Conservation (phyloP, 2,329 filamentous ascomycete genomes). For the Ampelomyces quisqualis region DNA sequence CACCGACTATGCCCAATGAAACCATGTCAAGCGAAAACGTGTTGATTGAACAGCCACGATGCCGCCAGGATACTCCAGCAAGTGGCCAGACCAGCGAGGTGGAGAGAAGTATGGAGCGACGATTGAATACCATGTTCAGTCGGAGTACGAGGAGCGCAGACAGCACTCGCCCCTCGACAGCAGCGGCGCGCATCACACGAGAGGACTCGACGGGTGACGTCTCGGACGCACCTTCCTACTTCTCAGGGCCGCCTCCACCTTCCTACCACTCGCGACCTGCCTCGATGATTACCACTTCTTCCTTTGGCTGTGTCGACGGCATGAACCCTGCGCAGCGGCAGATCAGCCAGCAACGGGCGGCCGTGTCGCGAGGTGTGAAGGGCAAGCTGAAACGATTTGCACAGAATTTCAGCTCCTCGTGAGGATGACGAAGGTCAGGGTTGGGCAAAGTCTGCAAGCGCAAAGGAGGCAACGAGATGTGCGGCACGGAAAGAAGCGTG, state of each 20-base stretch:
- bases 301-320: constrained; percentile 41
- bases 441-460: neutral
- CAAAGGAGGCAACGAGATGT: too few relatives aligned
- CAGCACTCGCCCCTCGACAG: constrained; percentile 16
- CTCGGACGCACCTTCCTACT: constrained; percentile 39
- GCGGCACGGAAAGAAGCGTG: neutral
- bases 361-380: constrained; percentile 24
- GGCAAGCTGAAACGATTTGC: constrained; percentile 33
- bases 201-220: constrained; percentile 37
- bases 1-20: constrained; percentile 3
- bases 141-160: constrained; percentile 11
- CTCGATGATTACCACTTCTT: constrained; percentile 36
- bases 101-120: constrained; percentile 20
- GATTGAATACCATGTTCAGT: constrained; percentile 15
- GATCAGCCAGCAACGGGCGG: constrained; percentile 28
- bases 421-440: neutral
- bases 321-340: constrained; percentile 32
- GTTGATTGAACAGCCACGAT: constrained; percentile 4
- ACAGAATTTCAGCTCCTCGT: constrained; percentile 19
- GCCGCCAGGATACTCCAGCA: constrained; percentile 11
- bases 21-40: constrained; percentile 3
- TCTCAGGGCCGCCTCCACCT: constrained; percentile 34
- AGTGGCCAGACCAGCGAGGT: constrained; percentile 14
- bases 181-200: constrained; percentile 14
- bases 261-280: constrained; percentile 36